Conservation (phyloP, 371 early-diverging fungal genomes). For the Rhizopus microsporus region DNA sequence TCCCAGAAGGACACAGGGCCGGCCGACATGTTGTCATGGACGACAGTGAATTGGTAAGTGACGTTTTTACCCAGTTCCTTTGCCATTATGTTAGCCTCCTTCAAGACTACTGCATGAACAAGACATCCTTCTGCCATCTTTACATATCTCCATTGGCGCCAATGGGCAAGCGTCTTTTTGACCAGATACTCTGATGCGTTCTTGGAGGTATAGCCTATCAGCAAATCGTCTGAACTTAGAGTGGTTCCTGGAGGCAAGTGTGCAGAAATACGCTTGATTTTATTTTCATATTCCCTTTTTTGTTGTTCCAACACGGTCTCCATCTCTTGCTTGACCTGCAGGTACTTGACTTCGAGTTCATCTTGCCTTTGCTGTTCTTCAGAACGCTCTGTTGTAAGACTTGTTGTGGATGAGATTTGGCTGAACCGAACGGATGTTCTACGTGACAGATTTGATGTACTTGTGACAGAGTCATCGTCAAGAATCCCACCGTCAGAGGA, state of each 20-base stretch:
- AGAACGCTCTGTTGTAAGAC: slow-evolving; percentile 17
- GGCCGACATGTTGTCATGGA: slow-evolving; percentile 53
- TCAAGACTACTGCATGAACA: slow-evolving; percentile 64
- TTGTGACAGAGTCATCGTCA: slow-evolving; percentile 21
- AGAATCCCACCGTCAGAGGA: slow-evolving; percentile 43
- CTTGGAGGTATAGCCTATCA: slow-evolving; percentile 34
- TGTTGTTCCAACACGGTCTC: slow-evolving; percentile 50
- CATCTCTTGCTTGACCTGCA: slow-evolving; percentile 53
- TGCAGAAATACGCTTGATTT: slow-evolving; percentile 48
- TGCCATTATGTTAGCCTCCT: slow-evolving; percentile 84
- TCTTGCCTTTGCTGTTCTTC: slow-evolving; percentile 54
- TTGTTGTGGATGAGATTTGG: slow-evolving; percentile 36
- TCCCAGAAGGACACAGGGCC: slow-evolving; percentile 66
- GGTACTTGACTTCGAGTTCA: slow-evolving; percentile 28
- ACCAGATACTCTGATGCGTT: slow-evolving; percentile 42
- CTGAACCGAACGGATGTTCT: slow-evolving; percentile 20
- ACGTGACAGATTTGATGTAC: slow-evolving; percentile 16
- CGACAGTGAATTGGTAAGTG: slow-evolving; percentile 75
- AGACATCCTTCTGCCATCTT: slow-evolving; percentile 68
- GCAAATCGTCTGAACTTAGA: slow-evolving; percentile 35
- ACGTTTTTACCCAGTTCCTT: slow-evolving; percentile 75
- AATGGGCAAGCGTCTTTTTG: slow-evolving; percentile 34
- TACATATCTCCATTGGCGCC: slow-evolving; percentile 66
- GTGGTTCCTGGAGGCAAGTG: slow-evolving; percentile 39
- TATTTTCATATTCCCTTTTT: slow-evolving; percentile 51